Base-by-base conservation (phyloP, 768 basidiomycete genomes). In the Suillus hirtellus region DNA sequence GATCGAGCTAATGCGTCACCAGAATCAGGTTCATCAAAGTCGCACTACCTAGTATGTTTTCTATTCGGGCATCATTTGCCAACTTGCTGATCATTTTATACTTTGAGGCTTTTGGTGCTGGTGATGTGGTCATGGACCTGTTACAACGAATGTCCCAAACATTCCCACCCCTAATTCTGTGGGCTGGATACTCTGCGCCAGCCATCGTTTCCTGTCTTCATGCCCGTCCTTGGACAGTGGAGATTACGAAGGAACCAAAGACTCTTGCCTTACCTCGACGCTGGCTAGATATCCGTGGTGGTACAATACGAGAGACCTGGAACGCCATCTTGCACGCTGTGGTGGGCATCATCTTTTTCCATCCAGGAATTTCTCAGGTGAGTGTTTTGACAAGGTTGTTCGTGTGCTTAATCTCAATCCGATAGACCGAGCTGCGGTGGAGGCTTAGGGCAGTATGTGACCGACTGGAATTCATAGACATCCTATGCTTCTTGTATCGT, bases 361-460 rank as follows among this genome's bases (percentile, higher is more conserved):
- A 87, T 65, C 92, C 92, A 27, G 92, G 92, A 3, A 84, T 92
- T 60, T 80, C 86, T 38, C 86, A 91, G 82, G 92, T 89, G 68
- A 66, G 84, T 72, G 38, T 40, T 21, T 17, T 24, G 24, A 35
- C 9, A 64, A 40, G 61, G 47, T 35, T 59, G 52, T 65, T 67
- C 52, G 40, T 61, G 35, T 62, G 19, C 43, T 64, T 2, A 65
- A 63, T 43, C 24, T 40, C 63, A 59, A 63, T 53, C 43, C 58
- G 17, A 27, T 65, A 93, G 91, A 78, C 78, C 14, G 89, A 93
- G 70, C 76, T 93, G 61, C 80, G 84, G 59, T 91, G 89, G 89
- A 80, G 89, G 54, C 77, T 94, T 63, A 80, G 86, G 65, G 77
- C 83, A 17, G 85, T 89, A 24, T 93, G 92, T 67, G 92, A 94